These are phyloP conservation scores for Fusarium liriodendri DNA, from an alignment of 2,329 filamentous ascomycete genomes.

Conservation along the genomic window DNA sequence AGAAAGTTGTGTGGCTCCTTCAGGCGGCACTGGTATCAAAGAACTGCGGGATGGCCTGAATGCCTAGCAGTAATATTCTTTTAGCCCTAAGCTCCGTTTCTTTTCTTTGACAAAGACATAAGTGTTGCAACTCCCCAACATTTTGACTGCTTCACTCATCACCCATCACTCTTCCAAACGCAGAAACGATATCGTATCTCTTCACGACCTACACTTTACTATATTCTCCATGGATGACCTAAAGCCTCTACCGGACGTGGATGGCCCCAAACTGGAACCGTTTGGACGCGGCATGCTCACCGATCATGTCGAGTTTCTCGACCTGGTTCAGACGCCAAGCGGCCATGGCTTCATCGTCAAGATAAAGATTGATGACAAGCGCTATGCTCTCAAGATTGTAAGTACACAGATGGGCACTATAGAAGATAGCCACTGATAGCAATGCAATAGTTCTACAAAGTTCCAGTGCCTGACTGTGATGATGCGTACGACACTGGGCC, in stretches of 20 bases:
- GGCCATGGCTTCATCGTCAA: not conserved
- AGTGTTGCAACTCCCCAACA: not conserved
- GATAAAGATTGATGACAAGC: not conserved
- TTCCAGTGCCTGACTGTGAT: not conserved
- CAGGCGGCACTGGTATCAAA: not conserved
- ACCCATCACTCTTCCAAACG: not conserved
- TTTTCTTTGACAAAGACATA: not conserved
- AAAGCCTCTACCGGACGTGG: not conserved
- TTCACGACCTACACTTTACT: not conserved
- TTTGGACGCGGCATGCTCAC: not conserved
- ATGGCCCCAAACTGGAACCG: not conserved
- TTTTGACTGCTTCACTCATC: not conserved
- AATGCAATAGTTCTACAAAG: not conserved
- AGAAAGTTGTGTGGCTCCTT: not conserved
- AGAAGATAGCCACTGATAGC: not conserved
- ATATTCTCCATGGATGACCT: not conserved
- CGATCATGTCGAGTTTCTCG: not conserved
- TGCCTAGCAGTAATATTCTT: not conserved
- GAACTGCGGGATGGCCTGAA: not conserved
- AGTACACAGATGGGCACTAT: not conserved
- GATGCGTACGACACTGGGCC: not conserved
- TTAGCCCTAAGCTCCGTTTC: not conserved
- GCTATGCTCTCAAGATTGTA: not conserved
- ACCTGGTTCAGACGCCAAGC: not conserved
- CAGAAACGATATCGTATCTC: not conserved